These are phyloP conservation scores for Ogataea kodamae DNA, from an alignment of 805 yeast species.

Conservation along the genomic window DNA sequence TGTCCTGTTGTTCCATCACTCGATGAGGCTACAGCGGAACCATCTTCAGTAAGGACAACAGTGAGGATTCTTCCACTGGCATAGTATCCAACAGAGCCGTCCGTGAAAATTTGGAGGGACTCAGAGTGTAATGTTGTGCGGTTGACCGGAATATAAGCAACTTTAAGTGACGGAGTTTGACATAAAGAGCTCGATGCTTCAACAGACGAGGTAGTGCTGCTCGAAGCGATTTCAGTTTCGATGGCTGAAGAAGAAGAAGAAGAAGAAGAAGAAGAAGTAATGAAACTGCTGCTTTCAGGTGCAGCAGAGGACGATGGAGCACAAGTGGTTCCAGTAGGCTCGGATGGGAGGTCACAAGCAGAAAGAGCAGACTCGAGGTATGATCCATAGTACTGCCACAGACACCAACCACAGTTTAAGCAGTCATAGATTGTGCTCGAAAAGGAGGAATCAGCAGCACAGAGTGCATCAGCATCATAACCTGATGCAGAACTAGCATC, in stretches of 20 bases:
- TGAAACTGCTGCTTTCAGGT: conserved; percentile 14
- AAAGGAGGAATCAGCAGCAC: conserved; percentile 29
- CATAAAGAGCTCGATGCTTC: no score
- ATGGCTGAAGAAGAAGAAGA: background rate
- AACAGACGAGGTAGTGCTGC: no score
- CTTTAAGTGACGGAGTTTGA: background rate
- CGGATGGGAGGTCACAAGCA: conserved; percentile 30
- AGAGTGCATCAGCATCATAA: conserved; percentile 31
- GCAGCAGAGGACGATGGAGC: no score
- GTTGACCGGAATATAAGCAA: background rate
- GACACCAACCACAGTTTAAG: conserved; percentile 39
- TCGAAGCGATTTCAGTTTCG: background rate
- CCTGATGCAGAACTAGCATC: conserved; percentile 19
- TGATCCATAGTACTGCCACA: conserved; percentile 35
- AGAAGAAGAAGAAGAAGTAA: conserved; percentile 7
- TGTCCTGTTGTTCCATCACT: background rate
- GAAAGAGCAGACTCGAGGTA: conserved; percentile 30
- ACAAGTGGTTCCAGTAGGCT: conserved; percentile 36
- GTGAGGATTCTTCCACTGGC: background rate
- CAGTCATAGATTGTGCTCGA: conserved; percentile 25
- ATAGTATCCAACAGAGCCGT: background rate
- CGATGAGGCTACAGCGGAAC: background rate
- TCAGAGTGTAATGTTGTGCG: no score
- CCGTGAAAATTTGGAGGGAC: no score
- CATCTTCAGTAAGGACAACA: background rate